Percentiles rank a stretch among this genome's conserved stretches.
phyloP scores from a whole-genome alignment of 768 basidiomycete genomes.

The Leccinellum albellum region DNA sequence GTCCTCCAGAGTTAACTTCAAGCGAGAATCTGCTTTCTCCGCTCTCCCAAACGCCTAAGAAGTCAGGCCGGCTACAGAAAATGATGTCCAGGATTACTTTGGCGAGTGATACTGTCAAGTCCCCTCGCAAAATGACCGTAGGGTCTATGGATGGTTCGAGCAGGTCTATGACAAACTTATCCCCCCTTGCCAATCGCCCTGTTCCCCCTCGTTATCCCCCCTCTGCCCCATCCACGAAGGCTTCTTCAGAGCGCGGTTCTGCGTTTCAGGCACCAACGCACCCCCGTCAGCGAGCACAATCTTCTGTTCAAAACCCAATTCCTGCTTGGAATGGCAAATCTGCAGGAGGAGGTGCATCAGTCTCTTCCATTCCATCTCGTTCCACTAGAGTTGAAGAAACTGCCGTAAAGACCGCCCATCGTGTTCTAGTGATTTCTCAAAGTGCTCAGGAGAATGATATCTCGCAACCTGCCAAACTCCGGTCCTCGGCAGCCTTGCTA shows the following conservation, averaged over 20 bases:
- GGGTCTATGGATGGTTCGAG: slow-evolving; percentile 21
- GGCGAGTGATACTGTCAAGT: slow-evolving; percentile 32
- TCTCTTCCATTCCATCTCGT: slow-evolving; percentile 5
- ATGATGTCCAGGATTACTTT: slow-evolving; percentile 80
- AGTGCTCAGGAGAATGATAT: slow-evolving; percentile 3
- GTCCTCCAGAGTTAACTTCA: slow-evolving; percentile 43
- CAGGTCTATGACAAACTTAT: slow-evolving; percentile 39
- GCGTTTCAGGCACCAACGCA: slow-evolving; percentile 14
- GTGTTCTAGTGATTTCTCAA: slow-evolving; percentile 6
- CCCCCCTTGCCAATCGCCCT: slow-evolving; percentile 54
- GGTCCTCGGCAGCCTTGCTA: slow-evolving; percentile 1
- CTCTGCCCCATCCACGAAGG: slow-evolving; percentile 44
- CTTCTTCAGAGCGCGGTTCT: slow-evolving; percentile 33
- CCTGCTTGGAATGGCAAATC: slow-evolving; percentile 19
- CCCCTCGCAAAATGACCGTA: slow-evolving; percentile 33
- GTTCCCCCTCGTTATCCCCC: slow-evolving; percentile 56
- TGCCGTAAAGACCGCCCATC: not conserved
- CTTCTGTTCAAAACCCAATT: slow-evolving; percentile 19
- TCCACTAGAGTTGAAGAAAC: slow-evolving; percentile 4
- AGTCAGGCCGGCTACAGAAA: slow-evolving; percentile 65
- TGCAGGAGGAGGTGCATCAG: slow-evolving; percentile 6
- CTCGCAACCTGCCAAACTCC: not conserved
- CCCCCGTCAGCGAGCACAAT: slow-evolving; percentile 29
- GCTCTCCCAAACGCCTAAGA: slow-evolving; percentile 32
- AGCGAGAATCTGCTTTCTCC: slow-evolving; percentile 43